Percentiles rank a stretch among this genome's conserved stretches.
These are phyloP conservation scores for Hypoxylon sp. DNA, from an alignment of 2,329 filamentous ascomycete genomes.

Conservation along the genomic window DNA sequence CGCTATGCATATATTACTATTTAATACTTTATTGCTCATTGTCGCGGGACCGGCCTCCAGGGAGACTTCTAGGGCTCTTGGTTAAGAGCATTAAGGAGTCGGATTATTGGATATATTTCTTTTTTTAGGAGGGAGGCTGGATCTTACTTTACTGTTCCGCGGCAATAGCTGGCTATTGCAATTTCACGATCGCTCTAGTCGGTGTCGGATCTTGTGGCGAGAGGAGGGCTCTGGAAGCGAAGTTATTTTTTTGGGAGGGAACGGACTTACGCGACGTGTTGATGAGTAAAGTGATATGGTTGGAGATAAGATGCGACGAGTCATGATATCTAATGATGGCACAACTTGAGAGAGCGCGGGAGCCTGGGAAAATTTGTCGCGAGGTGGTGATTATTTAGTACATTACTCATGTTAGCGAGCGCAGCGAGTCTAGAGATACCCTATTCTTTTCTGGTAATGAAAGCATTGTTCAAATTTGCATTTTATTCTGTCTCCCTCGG, in stretches of 20 bases:
- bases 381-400: constrained; percentile 32
- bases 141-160: constrained; percentile 24
- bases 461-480: constrained; percentile 31
- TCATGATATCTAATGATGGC: constrained; percentile 39
- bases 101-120: constrained; percentile 12
- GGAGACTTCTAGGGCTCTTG: constrained; percentile 19
- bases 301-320: constrained; percentile 22
- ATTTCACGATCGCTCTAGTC: constrained; percentile 16
- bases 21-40: constrained; percentile 39
- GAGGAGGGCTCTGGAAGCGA: constrained; percentile 49
- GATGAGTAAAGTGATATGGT: constrained; percentile 28
- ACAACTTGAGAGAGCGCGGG: constrained; percentile 8
- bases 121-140: constrained; percentile 28
- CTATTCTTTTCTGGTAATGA: constrained; percentile 43
- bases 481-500: not conserved
- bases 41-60: constrained; percentile 42
- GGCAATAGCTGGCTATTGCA: constrained; percentile 40
- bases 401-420: constrained; percentile 36
- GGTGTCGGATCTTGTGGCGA: constrained; percentile 21
- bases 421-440: constrained; percentile 46
- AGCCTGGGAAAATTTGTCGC: constrained; percentile 37
- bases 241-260: constrained; percentile 2
- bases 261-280: constrained; percentile 5
- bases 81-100: constrained; percentile 22
- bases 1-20: constrained; percentile 16